Evolutionary conservation across 805 yeast genomes (phyloP), one percentile per base, ranked within the genome.

Genomic region (Kodamaea lidongshanica): DNA sequence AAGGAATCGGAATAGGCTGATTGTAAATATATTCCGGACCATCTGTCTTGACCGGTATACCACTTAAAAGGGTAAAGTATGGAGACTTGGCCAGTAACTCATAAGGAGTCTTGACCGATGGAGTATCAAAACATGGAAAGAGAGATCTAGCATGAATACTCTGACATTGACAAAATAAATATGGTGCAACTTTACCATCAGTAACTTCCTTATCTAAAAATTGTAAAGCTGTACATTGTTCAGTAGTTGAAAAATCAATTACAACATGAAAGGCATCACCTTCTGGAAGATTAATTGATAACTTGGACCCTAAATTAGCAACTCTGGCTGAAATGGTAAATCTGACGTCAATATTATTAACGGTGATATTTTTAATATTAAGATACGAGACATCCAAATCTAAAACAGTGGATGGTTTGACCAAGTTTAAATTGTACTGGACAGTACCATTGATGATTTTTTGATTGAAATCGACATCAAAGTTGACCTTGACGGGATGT

Each of bases 81-180:
- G 56, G 54, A 1, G 61, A 56, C 10, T 34, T 39, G 12, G 52
- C 59, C 18, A 31, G 35, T 38, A 52, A 42, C 21, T 35, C 38
- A 39, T 48, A 57, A 1, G 54, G 44, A 7, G 55, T 42, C 35
- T 57, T 57, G 14, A 52, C 45, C 4, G 51, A 56, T 4, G 63
- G 63, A 3, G 61, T 57, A 33, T 57, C 63, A 37, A 57, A 57
- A 35, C 63, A 54, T 3, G 63, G 63, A 41, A 54, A 56, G 30
- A 57, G 42, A 17, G 56, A 51, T 21, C 63, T 43, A 16, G 61
- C 63, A 32, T 57, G 63, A 28, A 55, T 55, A 22, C 59, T 49
- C 39, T 57, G 56, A 37, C 64, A 55, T 39, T 57, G 64, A 16
- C 61, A 56, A 36, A 57, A 57, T 30, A 56, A 38, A 40, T 51